Evolutionary conservation across 2,329 filamentous ascomycete species (phyloP).

Genomic region (Huntiella moniliformis): DNA sequence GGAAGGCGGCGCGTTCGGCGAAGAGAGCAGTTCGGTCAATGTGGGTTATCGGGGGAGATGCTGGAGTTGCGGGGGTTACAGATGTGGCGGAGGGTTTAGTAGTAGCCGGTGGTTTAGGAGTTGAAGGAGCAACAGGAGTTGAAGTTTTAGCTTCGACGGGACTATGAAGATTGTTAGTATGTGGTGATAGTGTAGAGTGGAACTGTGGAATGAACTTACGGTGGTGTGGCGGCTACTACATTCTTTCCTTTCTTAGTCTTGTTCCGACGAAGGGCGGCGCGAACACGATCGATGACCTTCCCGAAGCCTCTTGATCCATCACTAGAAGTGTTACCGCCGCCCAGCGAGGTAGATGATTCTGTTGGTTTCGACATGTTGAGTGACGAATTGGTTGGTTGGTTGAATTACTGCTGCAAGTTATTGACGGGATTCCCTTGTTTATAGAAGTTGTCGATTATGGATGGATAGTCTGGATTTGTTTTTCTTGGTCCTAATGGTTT

Average conservation of each 20-base stretch:
- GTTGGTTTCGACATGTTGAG: not conserved
- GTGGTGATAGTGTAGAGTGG: no score
- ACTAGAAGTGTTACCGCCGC: not conserved
- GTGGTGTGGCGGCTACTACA: not conserved
- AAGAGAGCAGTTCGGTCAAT: constrained; percentile 27
- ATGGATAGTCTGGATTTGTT: no score
- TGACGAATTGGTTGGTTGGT: not conserved
- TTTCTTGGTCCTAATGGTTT: no score
- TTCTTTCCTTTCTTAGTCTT: not conserved
- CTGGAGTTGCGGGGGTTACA: not conserved
- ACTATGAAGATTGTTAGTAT: no score
- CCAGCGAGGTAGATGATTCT: not conserved
- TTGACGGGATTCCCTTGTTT: no score
- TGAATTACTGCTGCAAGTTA: not conserved
- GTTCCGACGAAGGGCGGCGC: not conserved
- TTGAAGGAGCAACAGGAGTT: not conserved
- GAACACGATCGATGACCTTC: not conserved
- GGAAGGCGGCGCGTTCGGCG: constrained; percentile 36
- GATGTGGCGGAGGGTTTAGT: not conserved
- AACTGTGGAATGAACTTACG: not conserved
- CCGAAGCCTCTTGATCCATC: not conserved
- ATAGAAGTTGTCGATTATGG: no score
- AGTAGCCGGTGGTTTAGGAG: not conserved
- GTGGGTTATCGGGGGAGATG: constrained; percentile 5
- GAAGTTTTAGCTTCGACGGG: no score